Conservation (phyloP, 2,329 filamentous ascomycete species). For the Cladosporium sp. region DNA sequence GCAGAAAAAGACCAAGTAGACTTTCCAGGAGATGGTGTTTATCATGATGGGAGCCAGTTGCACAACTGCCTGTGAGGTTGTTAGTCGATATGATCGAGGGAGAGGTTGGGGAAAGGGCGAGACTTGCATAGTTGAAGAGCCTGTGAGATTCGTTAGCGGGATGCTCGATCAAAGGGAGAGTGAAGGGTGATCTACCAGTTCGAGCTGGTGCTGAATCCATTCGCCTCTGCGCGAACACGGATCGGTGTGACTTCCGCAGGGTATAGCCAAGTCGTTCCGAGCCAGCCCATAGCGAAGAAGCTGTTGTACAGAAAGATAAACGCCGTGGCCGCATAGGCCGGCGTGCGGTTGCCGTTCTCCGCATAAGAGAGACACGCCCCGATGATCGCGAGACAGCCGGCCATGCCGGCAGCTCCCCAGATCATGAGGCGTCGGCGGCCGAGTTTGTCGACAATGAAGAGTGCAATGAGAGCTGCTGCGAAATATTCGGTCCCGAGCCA, state of each 20-base stretch:
- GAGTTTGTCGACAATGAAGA: neutral
- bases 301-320: conserved; percentile 25
- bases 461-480: conserved; percentile 16
- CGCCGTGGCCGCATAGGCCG: conserved; percentile 19
- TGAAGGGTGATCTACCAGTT: neutral
- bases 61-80: conserved; percentile 13
- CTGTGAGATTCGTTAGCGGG: neutral
- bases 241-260: conserved; percentile 29
- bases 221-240: conserved; percentile 23
- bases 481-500: conserved; percentile 22
- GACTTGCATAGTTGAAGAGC: neutral
- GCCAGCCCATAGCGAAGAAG: conserved; percentile 23
- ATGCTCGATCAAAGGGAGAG: neutral
- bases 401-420: conserved; percentile 19
- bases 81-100: neutral
- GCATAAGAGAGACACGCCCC: conserved; percentile 13
- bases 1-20: conserved; percentile 45
- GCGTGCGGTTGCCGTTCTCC: conserved; percentile 16
- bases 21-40: conserved; percentile 43
- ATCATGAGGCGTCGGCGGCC: neutral
- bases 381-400: conserved; percentile 18
- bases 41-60: conserved; percentile 41
- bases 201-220: neutral
- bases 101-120: neutral
- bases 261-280: conserved; percentile 15